These are phyloP conservation scores for Croton setiger DNA, from an alignment of 441 rosid species.

Conservation along the genomic window DNA sequence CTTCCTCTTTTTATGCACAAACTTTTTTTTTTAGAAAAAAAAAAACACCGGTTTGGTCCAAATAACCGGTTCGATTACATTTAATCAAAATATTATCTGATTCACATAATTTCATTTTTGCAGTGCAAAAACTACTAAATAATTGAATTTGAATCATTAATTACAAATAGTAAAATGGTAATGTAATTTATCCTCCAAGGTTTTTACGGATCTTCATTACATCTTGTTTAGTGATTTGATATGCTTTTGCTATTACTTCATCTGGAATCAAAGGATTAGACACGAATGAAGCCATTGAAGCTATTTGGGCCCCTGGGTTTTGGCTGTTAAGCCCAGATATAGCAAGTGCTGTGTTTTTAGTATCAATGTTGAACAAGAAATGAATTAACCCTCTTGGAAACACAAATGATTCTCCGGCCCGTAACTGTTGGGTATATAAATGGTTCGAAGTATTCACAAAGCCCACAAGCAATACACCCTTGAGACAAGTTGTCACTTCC, in stretches of 20 bases:
- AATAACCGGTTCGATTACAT: too few relatives aligned
- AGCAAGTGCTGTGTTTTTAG: constrained; percentile 37
- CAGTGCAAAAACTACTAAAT: too few relatives aligned
- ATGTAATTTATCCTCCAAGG: constrained; percentile 38
- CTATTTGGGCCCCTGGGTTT: constrained; percentile 56
- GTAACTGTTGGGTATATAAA: constrained; percentile 44
- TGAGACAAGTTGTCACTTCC: constrained; percentile 51
- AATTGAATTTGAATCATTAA: not conserved
- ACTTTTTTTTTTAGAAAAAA: too few relatives aligned
- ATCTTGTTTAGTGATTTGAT: constrained; percentile 40
- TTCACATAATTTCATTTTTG: too few relatives aligned
- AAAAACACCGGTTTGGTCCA: too few relatives aligned
- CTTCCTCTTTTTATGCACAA: too few relatives aligned
- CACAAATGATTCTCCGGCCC: constrained; percentile 55
- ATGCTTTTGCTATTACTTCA: constrained; percentile 39
- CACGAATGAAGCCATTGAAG: constrained; percentile 40
- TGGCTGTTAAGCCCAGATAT: constrained; percentile 62
- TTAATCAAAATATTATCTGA: too few relatives aligned
- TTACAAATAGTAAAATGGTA: too few relatives aligned
- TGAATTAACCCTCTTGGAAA: constrained; percentile 63
- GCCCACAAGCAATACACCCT: constrained; percentile 52
- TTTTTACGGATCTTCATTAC: constrained; percentile 36
- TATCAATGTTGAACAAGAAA: constrained; percentile 47
- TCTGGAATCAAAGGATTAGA: constrained; percentile 37
- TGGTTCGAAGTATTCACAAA: constrained; percentile 50